Percentiles rank a stretch among this genome's conserved stretches.
These are phyloP conservation scores for Malassezia globosa DNA, from an alignment of 1,284 basidiomycete species.

Conservation along the genomic window DNA sequence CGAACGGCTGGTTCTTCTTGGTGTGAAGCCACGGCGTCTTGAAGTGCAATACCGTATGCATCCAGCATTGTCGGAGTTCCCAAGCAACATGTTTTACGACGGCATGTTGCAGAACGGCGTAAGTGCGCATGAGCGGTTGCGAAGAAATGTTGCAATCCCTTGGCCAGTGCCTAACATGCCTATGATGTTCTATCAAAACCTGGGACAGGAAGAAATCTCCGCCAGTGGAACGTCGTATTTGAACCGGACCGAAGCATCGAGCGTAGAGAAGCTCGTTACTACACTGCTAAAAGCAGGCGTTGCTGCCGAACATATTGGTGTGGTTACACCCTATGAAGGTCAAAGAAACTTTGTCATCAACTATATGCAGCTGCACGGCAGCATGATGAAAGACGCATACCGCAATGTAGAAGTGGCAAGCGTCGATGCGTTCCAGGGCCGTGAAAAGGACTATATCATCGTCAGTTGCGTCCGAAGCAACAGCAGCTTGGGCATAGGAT, in stretches of 20 bases:
- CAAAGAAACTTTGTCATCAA: slow-evolving; percentile 97
- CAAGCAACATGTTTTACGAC: slow-evolving; percentile 99
- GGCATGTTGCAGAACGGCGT: slow-evolving; percentile 98
- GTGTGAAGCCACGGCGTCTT: slow-evolving; percentile 89
- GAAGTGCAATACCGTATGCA: slow-evolving; percentile 99
- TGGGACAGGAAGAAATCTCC: slow-evolving; percentile 97
- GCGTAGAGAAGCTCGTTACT: slow-evolving; percentile 98
- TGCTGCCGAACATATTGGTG: slow-evolving; percentile 84
- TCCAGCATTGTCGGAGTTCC: slow-evolving; percentile 95
- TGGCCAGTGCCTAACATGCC: slow-evolving; percentile 97
- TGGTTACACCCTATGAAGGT: slow-evolving; percentile 97
- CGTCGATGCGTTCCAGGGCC: slow-evolving; percentile 97
- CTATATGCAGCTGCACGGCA: slow-evolving; percentile 98
- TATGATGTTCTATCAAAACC: slow-evolving; percentile 99
- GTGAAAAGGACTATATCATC: slow-evolving; percentile 99
- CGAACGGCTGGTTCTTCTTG: slow-evolving; percentile 86
- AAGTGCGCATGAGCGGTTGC: slow-evolving; percentile 87
- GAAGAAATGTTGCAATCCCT: slow-evolving; percentile 96
- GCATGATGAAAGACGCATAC: slow-evolving; percentile 95
- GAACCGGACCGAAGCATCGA: slow-evolving; percentile 95
- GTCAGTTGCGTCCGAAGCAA: slow-evolving; percentile 97
- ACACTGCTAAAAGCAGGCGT: slow-evolving; percentile 99
- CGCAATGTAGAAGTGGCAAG: slow-evolving; percentile 98
- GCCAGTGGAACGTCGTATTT: slow-evolving; percentile 96
- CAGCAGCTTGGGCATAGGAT: slow-evolving; percentile 98